phyloP scores from a whole-genome alignment of 2,329 filamentous ascomycete species.

The Calycina herbarum region DNA sequence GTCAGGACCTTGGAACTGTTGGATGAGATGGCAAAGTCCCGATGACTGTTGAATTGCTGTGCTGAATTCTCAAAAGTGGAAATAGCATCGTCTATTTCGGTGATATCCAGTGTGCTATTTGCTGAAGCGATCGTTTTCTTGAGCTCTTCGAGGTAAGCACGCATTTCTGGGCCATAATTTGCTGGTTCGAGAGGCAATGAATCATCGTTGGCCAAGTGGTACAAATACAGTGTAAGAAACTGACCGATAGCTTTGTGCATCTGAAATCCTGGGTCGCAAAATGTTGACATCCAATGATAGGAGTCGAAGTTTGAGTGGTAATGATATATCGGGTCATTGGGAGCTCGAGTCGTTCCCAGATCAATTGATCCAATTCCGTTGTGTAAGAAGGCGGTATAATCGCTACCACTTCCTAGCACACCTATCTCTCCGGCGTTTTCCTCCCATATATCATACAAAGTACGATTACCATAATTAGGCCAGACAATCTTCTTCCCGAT shows the following conservation, averaged over 20 bases:
- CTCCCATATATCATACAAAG: background rate
- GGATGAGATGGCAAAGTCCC: background rate
- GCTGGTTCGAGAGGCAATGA: background rate
- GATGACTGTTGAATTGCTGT: background rate
- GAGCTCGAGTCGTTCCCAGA: slow-evolving; percentile 48
- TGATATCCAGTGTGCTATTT: background rate
- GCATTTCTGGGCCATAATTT: slow-evolving; percentile 8
- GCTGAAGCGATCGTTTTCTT: background rate
- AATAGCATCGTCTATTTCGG: background rate
- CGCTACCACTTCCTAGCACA: slow-evolving; percentile 50
- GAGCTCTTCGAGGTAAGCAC: background rate
- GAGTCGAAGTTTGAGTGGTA: slow-evolving; percentile 84
- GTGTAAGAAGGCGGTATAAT: slow-evolving; percentile 62
- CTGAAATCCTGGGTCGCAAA: slow-evolving; percentile 61
- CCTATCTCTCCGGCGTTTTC: background rate
- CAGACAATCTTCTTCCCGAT: slow-evolving; percentile 2
- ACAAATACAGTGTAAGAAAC: slow-evolving; percentile 1
- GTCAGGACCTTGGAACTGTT: background rate
- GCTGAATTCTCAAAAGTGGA: background rate
- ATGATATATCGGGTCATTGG: slow-evolving; percentile 56
- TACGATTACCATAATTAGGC: slow-evolving; percentile 30
- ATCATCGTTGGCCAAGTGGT: slow-evolving; percentile 1
- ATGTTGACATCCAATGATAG: slow-evolving; percentile 77
- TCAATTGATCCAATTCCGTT: slow-evolving; percentile 47
- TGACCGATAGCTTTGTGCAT: slow-evolving; percentile 44